phyloP scores from a whole-genome alignment of 345 rosid genomes.

The Aquilaria yunnanensis region DNA sequence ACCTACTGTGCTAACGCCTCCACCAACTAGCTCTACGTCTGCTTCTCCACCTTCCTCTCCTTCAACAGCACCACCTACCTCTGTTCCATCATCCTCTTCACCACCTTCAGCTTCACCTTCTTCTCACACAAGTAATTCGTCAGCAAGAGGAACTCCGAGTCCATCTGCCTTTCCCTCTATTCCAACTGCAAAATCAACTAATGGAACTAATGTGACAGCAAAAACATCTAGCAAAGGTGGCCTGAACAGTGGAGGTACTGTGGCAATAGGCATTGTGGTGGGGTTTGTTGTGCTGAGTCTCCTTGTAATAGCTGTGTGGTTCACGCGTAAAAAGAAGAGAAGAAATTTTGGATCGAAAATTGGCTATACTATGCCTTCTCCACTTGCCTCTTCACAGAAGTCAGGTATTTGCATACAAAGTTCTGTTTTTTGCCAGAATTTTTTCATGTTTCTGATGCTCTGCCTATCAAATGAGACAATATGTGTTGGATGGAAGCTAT shows the following conservation, averaged over 20 bases:
- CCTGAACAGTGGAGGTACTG: conserved; percentile 48
- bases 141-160: conserved; percentile 26
- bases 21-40: conserved; percentile 28
- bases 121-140: conserved; percentile 41
- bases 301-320: conserved; percentile 68
- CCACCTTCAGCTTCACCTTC: conserved; percentile 43
- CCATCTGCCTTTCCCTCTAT: conserved; percentile 44
- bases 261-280: conserved; percentile 55
- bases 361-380: conserved; percentile 67
- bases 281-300: conserved; percentile 59
- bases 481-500: too few relatives aligned
- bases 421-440: neutral
- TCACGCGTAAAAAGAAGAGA: conserved; percentile 50
- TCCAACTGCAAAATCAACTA: conserved; percentile 63
- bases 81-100: conserved; percentile 42
- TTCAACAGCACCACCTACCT: conserved; percentile 41
- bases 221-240: conserved; percentile 36
- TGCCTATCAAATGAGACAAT: neutral
- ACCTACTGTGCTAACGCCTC: conserved; percentile 24
- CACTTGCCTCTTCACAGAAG: conserved; percentile 76
- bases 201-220: conserved; percentile 24
- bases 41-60: conserved; percentile 46
- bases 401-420: conserved; percentile 51
- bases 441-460: conserved; percentile 2
- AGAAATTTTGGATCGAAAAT: conserved; percentile 34